Evolutionary conservation across 1,139 yeast species (phyloP).

Genomic region (Protomyces macrosporus): DNA sequence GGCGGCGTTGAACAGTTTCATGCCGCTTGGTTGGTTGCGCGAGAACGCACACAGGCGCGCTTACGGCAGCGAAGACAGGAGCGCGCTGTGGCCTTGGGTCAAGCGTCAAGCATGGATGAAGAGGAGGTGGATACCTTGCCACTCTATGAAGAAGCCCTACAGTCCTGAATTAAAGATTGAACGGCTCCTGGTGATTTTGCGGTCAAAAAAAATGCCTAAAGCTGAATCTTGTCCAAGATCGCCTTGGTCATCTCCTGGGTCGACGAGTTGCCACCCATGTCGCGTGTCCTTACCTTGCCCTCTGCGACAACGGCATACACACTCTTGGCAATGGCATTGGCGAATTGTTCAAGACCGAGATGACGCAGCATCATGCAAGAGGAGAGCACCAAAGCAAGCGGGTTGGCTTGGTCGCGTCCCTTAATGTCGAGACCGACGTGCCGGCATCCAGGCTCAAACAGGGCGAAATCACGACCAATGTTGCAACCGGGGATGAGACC

Average conservation of each 20-base stretch:
- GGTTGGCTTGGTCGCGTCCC: slow-evolving; percentile 58
- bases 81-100: neutral
- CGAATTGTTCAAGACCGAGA: slow-evolving; percentile 78
- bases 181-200: no score
- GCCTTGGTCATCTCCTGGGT: slow-evolving; percentile 84
- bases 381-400: slow-evolving; percentile 91
- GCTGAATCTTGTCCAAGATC: slow-evolving; percentile 45
- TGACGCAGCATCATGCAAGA: slow-evolving; percentile 99
- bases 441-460: slow-evolving; percentile 99
- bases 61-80: neutral
- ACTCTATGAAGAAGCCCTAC: neutral
- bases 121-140: neutral
- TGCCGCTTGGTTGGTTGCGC: slow-evolving; percentile 1
- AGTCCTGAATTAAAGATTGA: neutral
- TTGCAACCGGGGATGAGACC: slow-evolving; percentile 98
- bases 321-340: slow-evolving; percentile 80
- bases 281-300: slow-evolving; percentile 93
- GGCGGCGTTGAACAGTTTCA: slow-evolving; percentile 21
- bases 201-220: neutral
- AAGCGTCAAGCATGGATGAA: neutral
- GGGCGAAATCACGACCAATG: slow-evolving; percentile 96
- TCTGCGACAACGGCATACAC: slow-evolving; percentile 90
- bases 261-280: slow-evolving; percentile 86
- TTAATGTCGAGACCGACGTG: slow-evolving; percentile 87
- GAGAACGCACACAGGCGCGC: neutral